phyloP scores from a whole-genome alignment of 768 basidiomycete genomes.

The Russula lepida region DNA sequence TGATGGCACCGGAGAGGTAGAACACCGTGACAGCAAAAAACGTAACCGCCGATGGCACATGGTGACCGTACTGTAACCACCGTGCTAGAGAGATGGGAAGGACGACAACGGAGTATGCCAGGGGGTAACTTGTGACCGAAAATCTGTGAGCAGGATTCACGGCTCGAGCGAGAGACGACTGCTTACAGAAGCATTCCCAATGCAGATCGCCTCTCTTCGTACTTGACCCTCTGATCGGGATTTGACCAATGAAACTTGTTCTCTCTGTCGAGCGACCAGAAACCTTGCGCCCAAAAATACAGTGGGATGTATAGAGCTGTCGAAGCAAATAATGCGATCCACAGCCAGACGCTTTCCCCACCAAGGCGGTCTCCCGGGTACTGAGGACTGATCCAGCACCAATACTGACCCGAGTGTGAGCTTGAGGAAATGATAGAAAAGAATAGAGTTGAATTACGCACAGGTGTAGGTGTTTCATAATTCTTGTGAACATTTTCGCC shows the following conservation, averaged over 20 bases:
- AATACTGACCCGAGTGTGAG: too few species aligned
- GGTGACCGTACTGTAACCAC: neutral
- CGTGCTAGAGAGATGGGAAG: neutral
- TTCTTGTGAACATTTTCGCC: constrained; percentile 20
- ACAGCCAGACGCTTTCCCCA: constrained; percentile 41
- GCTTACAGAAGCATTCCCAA: constrained; percentile 26
- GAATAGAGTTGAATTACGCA: constrained; percentile 4
- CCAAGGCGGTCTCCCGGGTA: constrained; percentile 29
- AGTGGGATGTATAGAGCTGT: constrained; percentile 30
- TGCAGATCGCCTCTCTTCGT: constrained; percentile 2
- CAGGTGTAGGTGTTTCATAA: constrained; percentile 30
- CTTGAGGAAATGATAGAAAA: neutral
- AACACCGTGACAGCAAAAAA: constrained; percentile 23
- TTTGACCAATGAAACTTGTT: constrained; percentile 27
- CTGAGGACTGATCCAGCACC: constrained; percentile 33
- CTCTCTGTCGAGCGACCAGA: constrained; percentile 28
- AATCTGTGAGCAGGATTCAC: neutral
- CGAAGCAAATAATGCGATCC: constrained; percentile 33
- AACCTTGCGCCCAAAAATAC: constrained; percentile 32
- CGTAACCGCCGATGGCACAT: constrained; percentile 30
- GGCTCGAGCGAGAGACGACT: neutral
- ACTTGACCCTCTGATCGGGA: neutral
- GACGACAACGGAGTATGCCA: neutral
- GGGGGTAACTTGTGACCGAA: neutral
- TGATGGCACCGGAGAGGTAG: constrained; percentile 30